These are phyloP conservation scores for Dimargaris xerosporica DNA, from an alignment of 192 early-diverging fungal genomes.

Conservation along the genomic window DNA sequence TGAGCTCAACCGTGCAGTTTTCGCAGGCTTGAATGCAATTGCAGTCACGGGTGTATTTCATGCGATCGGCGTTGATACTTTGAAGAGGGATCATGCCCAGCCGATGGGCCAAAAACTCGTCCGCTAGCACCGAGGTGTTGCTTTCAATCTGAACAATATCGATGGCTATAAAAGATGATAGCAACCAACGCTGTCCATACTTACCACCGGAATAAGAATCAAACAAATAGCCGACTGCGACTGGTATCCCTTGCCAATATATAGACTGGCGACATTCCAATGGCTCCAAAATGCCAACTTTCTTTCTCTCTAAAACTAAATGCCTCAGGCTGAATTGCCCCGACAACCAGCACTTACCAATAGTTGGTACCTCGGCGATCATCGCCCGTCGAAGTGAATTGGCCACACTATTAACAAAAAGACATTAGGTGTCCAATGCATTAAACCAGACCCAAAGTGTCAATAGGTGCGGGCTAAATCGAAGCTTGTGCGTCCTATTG, in stretches of 20 bases:
- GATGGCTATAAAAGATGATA: slow-evolving; percentile 47
- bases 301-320: no score
- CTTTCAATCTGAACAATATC: slow-evolving; percentile 90
- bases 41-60: slow-evolving; percentile 72
- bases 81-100: slow-evolving; percentile 85
- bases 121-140: slow-evolving; percentile 85
- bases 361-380: slow-evolving; percentile 96
- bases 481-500: no score
- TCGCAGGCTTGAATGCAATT: slow-evolving; percentile 68
- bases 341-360: no score
- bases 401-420: slow-evolving; percentile 42
- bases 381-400: slow-evolving; percentile 88
- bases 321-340: no score
- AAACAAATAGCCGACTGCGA: no score
- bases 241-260: no score
- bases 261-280: no score
- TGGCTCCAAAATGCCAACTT: no score
- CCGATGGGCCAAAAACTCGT: slow-evolving; percentile 92
- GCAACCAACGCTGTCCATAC: not conserved
- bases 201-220: slow-evolving; percentile 26
- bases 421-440: not conserved
- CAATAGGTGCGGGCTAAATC: no score
- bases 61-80: slow-evolving; percentile 56
- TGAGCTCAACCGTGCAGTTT: slow-evolving; percentile 81
- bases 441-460: slow-evolving; percentile 13